These are phyloP conservation scores for Ceratocystiopsis brevicomis DNA, from an alignment of 2,329 filamentous ascomycete genomes.

Conservation along the genomic window DNA sequence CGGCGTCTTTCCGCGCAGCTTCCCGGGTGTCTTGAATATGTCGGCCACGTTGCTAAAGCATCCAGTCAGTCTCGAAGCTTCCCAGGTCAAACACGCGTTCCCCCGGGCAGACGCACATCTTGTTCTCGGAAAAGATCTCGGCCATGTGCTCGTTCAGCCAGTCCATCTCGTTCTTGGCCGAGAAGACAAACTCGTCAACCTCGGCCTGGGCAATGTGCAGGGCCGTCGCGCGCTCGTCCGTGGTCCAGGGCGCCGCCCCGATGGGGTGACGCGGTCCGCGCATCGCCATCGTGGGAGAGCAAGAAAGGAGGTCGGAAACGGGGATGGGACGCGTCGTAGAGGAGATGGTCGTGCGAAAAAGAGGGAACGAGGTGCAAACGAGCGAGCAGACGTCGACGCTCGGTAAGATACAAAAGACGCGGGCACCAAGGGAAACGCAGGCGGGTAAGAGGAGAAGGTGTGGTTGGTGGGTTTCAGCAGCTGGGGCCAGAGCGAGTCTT, in stretches of 20 bases:
- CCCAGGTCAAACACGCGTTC: not conserved
- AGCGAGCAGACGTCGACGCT: not conserved
- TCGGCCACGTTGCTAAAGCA: slow-evolving; percentile 62
- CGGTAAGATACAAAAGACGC: not conserved
- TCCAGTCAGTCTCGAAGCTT: no score
- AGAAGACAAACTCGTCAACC: slow-evolving; percentile 82
- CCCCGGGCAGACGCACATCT: slow-evolving; percentile 46
- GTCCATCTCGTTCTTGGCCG: slow-evolving; percentile 82
- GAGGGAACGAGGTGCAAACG: not conserved
- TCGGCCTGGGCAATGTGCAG: slow-evolving; percentile 60
- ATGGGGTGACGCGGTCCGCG: slow-evolving; percentile 45
- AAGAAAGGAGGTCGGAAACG: not conserved
- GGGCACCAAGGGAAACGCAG: not conserved
- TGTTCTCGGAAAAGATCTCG: slow-evolving; percentile 72
- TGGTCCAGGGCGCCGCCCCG: slow-evolving; percentile 70
- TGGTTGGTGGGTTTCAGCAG: not conserved
- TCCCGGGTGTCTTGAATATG: slow-evolving; percentile 87
- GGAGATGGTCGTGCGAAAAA: not conserved
- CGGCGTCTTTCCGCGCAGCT: slow-evolving; percentile 64
- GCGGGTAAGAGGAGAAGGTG: not conserved
- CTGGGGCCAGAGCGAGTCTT: not conserved
- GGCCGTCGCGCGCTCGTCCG: slow-evolving; percentile 64
- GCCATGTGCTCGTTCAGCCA: slow-evolving; percentile 99
- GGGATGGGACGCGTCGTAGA: not conserved
- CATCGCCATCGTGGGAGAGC: slow-evolving; percentile 20